A percentile compares a stretch with the other conserved stretches of the same genome.
phyloP scores from a whole-genome alignment of 129 eudicot genomes.

The sunflower (Helianthus annuus) region DNA sequence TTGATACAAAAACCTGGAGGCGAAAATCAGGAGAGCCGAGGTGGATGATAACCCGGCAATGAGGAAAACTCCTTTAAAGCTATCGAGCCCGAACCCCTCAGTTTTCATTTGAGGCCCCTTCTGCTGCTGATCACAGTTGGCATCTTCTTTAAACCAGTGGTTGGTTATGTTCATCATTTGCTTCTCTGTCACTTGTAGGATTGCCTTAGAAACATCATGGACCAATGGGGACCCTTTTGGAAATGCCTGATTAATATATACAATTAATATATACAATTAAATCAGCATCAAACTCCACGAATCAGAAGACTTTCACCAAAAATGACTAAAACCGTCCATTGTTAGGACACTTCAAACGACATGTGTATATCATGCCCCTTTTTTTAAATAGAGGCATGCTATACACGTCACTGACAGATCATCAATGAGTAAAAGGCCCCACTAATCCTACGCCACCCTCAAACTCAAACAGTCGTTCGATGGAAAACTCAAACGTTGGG shows the following conservation, averaged over 20 bases:
- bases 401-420: too few species aligned
- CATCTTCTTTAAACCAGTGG: slow-evolving; percentile 6
- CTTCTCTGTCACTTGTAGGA: slow-evolving; percentile 24
- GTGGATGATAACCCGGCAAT: slow-evolving; percentile 7
- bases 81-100: not conserved
- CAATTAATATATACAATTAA: too few species aligned
- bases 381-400: too few species aligned
- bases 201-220: slow-evolving; percentile 14
- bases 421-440: too few species aligned
- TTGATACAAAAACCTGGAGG: slow-evolving; percentile 11
- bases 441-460: too few species aligned
- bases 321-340: too few species aligned
- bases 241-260: slow-evolving; percentile 17
- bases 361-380: too few species aligned
- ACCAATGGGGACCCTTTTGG: slow-evolving; percentile 8
- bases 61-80: slow-evolving; percentile 16
- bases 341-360: too few species aligned
- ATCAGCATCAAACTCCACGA: not conserved
- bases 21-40: slow-evolving; percentile 4
- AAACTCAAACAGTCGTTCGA: too few species aligned
- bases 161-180: slow-evolving; percentile 17
- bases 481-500: too few species aligned
- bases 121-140: not conserved
- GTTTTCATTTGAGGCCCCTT: not conserved
- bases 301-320: too few species aligned